Evolutionary conservation across 208 protist genomes (phyloP), one percentile per base, ranked within the genome.

Genomic region (Endotrypanum monterogeii): DNA sequence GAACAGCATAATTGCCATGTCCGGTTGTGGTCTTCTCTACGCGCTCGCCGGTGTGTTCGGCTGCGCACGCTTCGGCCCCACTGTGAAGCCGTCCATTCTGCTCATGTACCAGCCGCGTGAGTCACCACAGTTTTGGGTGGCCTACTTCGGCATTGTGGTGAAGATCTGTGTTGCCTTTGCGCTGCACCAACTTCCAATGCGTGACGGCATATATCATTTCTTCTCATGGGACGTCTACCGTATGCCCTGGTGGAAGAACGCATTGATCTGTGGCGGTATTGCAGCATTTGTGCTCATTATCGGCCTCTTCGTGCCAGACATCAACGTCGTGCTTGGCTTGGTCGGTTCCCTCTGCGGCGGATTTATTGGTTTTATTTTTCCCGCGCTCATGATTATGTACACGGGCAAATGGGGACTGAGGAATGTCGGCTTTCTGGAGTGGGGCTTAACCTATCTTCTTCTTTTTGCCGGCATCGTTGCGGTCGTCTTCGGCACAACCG

Each of bases 341-440:
- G 87, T 85, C 25, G 94, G 94, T 66, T 86, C 83, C 8, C 68
- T 96, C 18, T 91, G 79, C 69, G 91, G 90, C n/a, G 88, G 90
- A 2, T 91, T 93, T 41, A 79, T 96, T 58, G 89, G 88, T 52
- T 93, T 95, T 78, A 84, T 94, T 44, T 89, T 89, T 68, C 89
- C 92, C 1, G 50, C 89, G 12, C 30, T 89, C 32, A 77, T 92
- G 67, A 69, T 80, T 71, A 92, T 94, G 90, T 91, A 92, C 80
- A 52, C 55, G 20, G 90, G 84, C 14, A 74, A 83, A 55, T 92
- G 76, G 74, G 83, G 58, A 3, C 54, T 81, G 3, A 25, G 71
- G n/a, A 83, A 54, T n/a, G 73, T 84, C 6, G 88, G 87, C n/a
- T 79, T 28, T 16, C 30, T 86, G 7, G 55, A 83, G 58, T 91